Base-by-base conservation (phyloP, 2,329 filamentous ascomycete species). In the Cordyceps pruinosa region DNA sequence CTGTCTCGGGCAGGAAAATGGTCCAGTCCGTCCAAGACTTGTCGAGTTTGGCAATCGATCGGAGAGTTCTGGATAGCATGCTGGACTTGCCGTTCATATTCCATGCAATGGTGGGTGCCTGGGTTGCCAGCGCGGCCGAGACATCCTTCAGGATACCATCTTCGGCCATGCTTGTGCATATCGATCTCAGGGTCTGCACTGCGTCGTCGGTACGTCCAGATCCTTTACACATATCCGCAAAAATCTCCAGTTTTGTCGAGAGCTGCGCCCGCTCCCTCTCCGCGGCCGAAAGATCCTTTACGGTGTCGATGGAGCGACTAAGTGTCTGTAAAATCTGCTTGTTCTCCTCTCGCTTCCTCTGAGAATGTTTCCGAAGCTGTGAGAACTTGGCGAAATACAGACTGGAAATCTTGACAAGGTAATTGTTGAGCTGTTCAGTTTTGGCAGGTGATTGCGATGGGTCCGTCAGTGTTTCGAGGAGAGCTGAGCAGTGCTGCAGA, bases 371-470 rank as follows among this genome's bases (percentile, higher is more conserved):
- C 15, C 76, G 72, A 59, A 82, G 66, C 45, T 77, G 73, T 19
- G 80, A 71, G 64, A 84, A 83, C 48, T 82, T 76, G n/a, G 83
- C 75, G 66, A 86, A 90, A 66, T 89, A 89, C 3, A 88, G 76
- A 63, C 87, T 86, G 0, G 87, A 90, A 26, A 90, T 80, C 63
- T 85, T 88, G 60, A 87, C 78, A 57, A 82, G 75, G 61, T 84
- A 83, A 2, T 73, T 74, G n/a, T 62, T 65, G 13, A 73, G 63
- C 51, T 72, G 68, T 28, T 72, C 72, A 1, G 62, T 50, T 48
- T 65, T 68, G 19, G 65, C 55, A 9, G 61, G 46, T 1, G 71
- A 69, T 13, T 68, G 58, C 4, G 65, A 62, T 5, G 69, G 66
- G 47, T 78, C 72, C 5, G 77, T 76, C 45, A 85, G 72, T 51